Base-by-base conservation (phyloP, 306 rosid species). In the Canavalia gladiata region DNA sequence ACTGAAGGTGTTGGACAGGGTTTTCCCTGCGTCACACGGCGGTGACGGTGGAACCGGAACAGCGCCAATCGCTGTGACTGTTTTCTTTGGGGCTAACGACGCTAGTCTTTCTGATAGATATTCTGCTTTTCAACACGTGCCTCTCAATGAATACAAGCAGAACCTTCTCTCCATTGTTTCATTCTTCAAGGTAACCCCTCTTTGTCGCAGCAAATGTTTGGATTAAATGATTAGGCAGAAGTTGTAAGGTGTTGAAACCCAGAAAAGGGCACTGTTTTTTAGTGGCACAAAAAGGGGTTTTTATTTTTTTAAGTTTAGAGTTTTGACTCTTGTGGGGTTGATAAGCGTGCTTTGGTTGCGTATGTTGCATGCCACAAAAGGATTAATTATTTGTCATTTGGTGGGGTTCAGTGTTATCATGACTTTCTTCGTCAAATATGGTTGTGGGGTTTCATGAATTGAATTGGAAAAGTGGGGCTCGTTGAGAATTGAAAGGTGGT, bases 1-100 rank as follows among this genome's bases (percentile, higher is more conserved):
- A 2, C 8, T 87, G 83, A 87, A 88, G 91, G 97, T 94, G 67
- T 18, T 92, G 70, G 91, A 90, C 50, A 91, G 67, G 80, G 89
- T 91, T 54, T 92, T 94, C 66, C 89, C 90, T 18, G 69, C 35
- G 13, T 67, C 85, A 12, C 81, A 50, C 18, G 84, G 58, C 11
- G 64, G 75, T 57, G 88, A 29, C 28, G 85, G n/a, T 34, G 85
- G 8, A 28, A 52, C 45, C 2, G 54, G 0, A 50, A 41, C 59
- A n/a, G 87, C 71, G n/a, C 96, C 96, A 3, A 9, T 86, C 49
- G 94, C 92, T 6, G 70, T 91, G 83, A 92, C 92, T 0, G 87
- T 94, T 43, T 94, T 94, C 90, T 94, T 94, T 65, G 98, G 98
- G 58, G 98, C 98, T 11, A 94, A 94, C 73, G 98, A 94, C 18